Percentiles rank a stretch among this genome's conserved stretches.
Evolutionary conservation across 2,329 filamentous ascomycete genomes (phyloP).

Genomic region (Colletotrichum horii): DNA sequence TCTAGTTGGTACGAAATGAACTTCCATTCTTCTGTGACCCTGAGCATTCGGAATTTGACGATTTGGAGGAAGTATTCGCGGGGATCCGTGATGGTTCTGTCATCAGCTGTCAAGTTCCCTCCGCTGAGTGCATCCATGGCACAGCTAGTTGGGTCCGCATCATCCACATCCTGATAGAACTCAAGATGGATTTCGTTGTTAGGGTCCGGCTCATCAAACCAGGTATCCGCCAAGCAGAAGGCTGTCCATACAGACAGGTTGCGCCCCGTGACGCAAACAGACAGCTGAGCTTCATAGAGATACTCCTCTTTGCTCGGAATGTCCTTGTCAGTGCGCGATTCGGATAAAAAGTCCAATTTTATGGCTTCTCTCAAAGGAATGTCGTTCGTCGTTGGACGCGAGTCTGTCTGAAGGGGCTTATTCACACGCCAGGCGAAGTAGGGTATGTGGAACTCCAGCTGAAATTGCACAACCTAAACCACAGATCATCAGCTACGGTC

Average conservation of each 20-base stretch:
- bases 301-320: not conserved
- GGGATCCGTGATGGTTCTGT: not conserved
- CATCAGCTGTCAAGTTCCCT: not conserved
- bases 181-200: not conserved
- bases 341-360: no score
- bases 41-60: not conserved
- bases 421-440: no score
- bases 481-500: no score
- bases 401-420: not conserved
- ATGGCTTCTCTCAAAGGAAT: not conserved
- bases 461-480: not conserved
- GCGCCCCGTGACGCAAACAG: not conserved
- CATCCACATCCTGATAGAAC: not conserved
- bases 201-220: not conserved
- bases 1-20: not conserved
- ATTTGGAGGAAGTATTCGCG: not conserved
- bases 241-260: not conserved
- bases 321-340: no score
- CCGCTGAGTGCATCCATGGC: not conserved
- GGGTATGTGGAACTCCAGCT: no score
- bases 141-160: not conserved
- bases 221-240: not conserved
- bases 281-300: not conserved
- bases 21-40: not conserved
- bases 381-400: not conserved